These are phyloP conservation scores for Ophiocordyceps camponoti-floridani DNA, from an alignment of 2,329 filamentous ascomycete genomes.

Conservation along the genomic window DNA sequence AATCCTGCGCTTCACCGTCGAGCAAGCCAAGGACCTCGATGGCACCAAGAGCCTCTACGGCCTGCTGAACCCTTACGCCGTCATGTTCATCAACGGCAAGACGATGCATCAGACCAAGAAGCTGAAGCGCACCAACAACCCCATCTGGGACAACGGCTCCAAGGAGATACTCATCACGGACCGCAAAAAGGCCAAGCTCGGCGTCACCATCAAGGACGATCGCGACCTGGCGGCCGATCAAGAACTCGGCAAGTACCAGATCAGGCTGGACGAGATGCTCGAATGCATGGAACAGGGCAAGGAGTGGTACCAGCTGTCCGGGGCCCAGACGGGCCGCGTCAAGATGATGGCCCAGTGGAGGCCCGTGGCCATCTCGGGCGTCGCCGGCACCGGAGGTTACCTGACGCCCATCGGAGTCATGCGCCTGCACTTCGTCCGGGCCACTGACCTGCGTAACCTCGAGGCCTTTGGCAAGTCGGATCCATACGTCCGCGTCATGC, in stretches of 20 bases:
- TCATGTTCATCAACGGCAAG: constrained; percentile 78
- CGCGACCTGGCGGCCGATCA: constrained; percentile 71
- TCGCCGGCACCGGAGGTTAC: constrained; percentile 72
- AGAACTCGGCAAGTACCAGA: constrained; percentile 79
- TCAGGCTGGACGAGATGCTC: constrained; percentile 86
- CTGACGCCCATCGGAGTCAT: constrained; percentile 88
- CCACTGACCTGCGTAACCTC: constrained; percentile 70
- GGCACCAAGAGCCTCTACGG: constrained; percentile 83
- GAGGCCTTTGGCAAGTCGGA: constrained; percentile 96
- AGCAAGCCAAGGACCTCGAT: constrained; percentile 93
- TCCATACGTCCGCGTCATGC: constrained; percentile 73
- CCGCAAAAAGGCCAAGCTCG: constrained; percentile 74
- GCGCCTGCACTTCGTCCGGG: constrained; percentile 79
- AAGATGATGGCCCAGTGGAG: constrained; percentile 94
- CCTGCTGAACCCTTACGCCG: constrained; percentile 76
- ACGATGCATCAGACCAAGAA: constrained; percentile 80
- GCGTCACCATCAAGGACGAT: constrained; percentile 88
- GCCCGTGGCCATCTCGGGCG: constrained; percentile 71
- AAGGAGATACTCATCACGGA: constrained; percentile 95
- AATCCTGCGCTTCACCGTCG: constrained; percentile 82
- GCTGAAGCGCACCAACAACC: constrained; percentile 92
- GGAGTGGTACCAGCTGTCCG: constrained; percentile 85
- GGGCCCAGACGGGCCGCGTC: constrained; percentile 63
- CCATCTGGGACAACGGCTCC: constrained; percentile 82
- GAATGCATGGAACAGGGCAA: constrained; percentile 82